A percentile compares a stretch with the other conserved stretches of the same genome.
These are phyloP conservation scores for Fremontodendron californicum DNA, from an alignment of 345 rosid species.

Conservation along the genomic window DNA sequence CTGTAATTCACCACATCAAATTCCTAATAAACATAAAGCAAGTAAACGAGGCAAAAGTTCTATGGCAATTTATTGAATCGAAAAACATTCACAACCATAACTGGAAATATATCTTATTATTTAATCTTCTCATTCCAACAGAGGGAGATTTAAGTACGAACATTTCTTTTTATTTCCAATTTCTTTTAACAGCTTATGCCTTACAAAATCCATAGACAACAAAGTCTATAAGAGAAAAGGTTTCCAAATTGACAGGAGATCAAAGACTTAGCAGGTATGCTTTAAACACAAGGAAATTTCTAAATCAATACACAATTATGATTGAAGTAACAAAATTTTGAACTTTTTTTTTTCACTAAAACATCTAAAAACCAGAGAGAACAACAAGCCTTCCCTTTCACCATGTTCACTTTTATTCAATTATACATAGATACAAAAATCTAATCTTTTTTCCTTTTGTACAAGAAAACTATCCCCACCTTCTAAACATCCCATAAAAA, in stretches of 20 bases:
- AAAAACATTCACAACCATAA: background rate
- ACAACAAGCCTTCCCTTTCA: conserved; percentile 6
- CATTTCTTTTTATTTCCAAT: background rate
- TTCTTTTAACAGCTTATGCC: background rate
- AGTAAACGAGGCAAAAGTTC: background rate
- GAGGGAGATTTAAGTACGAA: background rate
- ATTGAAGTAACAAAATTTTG: conserved; percentile 24
- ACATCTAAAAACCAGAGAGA: conserved; percentile 22
- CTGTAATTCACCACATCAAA: background rate
- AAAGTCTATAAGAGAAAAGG: background rate
- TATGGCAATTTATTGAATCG: background rate
- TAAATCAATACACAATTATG: conserved; percentile 29
- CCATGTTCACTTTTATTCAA: conserved; percentile 30
- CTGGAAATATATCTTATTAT: background rate
- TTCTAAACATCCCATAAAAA: conserved; percentile 24
- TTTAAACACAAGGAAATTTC: conserved; percentile 12
- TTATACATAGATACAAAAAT: conserved; percentile 49
- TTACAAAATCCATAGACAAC: background rate
- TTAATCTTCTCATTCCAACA: background rate
- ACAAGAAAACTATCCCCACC: conserved; percentile 42
- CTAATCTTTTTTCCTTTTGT: conserved; percentile 41
- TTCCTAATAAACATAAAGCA: background rate
- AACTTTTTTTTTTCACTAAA: conserved; percentile 22
- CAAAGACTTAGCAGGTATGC: conserved; percentile 4
- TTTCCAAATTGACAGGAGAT: background rate